phyloP scores from a whole-genome alignment of 495 filamentous ascomycete species.

The Copromyces sp. region DNA sequence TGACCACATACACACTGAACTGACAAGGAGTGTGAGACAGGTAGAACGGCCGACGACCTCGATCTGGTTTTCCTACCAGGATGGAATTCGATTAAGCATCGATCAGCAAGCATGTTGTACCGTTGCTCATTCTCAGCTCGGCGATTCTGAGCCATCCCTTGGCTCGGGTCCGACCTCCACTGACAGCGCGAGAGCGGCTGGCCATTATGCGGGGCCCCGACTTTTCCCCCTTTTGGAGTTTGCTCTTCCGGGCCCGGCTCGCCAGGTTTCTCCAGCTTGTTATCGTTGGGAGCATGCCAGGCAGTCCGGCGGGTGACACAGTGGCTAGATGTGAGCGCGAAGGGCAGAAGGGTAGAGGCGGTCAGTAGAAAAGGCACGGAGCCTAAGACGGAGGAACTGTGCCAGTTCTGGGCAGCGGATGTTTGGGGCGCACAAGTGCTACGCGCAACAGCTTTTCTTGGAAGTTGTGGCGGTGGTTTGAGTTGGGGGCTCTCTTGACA shows the following conservation, averaged over 20 bases:
- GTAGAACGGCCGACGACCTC: background rate
- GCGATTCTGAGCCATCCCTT: background rate
- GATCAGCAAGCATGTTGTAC: background rate
- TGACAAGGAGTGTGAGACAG: background rate
- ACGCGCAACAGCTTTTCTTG: background rate
- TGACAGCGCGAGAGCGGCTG: background rate
- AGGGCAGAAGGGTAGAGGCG: background rate
- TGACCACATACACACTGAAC: background rate
- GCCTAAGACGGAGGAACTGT: background rate
- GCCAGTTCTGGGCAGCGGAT: background rate
- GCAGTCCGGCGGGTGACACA: background rate
- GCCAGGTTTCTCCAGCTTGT: background rate
- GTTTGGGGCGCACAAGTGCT: background rate
- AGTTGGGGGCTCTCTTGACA: background rate
- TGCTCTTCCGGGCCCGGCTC: background rate
- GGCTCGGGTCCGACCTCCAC: background rate
- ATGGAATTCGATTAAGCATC: background rate
- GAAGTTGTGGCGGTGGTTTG: background rate
- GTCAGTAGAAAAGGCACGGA: background rate
- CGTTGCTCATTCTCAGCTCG: background rate
- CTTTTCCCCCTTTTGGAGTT: background rate
- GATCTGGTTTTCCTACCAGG: background rate
- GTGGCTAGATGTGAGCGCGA: background rate
- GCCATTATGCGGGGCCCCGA: background rate
- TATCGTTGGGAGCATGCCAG: background rate